Conservation (phyloP, 2,329 filamentous ascomycete species). For the Pestalotiopsis sp. region DNA sequence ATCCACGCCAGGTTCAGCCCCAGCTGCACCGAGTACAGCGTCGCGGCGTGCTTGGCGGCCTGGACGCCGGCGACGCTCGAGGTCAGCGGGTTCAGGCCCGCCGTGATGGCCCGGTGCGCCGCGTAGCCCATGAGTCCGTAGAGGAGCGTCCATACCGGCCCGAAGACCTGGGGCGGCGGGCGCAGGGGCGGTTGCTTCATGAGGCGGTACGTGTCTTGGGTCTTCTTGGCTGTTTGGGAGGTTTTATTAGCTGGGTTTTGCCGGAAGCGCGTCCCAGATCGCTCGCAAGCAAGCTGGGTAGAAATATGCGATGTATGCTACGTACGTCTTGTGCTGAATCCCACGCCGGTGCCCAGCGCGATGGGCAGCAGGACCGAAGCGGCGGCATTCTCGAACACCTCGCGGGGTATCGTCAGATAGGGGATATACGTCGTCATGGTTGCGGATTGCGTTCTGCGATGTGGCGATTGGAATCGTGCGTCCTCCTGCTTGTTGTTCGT, state of each 20-base stretch:
- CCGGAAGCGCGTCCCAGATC: background rate
- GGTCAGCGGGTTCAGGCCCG: slow-evolving; percentile 60
- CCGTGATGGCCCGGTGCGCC: slow-evolving; percentile 74
- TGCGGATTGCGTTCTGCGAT: background rate
- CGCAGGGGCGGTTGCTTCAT: slow-evolving; percentile 70
- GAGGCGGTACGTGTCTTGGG: slow-evolving; percentile 63
- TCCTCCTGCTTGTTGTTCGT: background rate
- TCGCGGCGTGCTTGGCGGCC: slow-evolving; percentile 67
- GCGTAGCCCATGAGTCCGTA: slow-evolving; percentile 87
- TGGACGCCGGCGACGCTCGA: slow-evolving; percentile 27
- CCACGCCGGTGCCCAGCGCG: slow-evolving; percentile 71
- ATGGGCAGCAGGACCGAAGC: slow-evolving; percentile 78
- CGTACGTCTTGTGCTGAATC: slow-evolving; percentile 69
- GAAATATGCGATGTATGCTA: slow-evolving; percentile 13
- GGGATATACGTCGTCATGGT: slow-evolving; percentile 77
- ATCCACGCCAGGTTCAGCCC: slow-evolving; percentile 87
- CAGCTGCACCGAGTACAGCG: slow-evolving; percentile 84
- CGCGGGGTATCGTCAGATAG: slow-evolving; percentile 70
- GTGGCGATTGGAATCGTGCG: background rate
- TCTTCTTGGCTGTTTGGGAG: slow-evolving; percentile 50
- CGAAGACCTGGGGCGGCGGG: slow-evolving; percentile 65
- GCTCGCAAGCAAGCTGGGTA: slow-evolving; percentile 4
- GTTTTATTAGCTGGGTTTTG: slow-evolving; percentile 2
- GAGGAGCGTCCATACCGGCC: slow-evolving; percentile 67
- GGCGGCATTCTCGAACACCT: slow-evolving; percentile 73